Percentiles rank a stretch among this genome's conserved stretches.
phyloP scores from a whole-genome alignment of 768 basidiomycete genomes.

The Termitomyces bulborhizus region DNA sequence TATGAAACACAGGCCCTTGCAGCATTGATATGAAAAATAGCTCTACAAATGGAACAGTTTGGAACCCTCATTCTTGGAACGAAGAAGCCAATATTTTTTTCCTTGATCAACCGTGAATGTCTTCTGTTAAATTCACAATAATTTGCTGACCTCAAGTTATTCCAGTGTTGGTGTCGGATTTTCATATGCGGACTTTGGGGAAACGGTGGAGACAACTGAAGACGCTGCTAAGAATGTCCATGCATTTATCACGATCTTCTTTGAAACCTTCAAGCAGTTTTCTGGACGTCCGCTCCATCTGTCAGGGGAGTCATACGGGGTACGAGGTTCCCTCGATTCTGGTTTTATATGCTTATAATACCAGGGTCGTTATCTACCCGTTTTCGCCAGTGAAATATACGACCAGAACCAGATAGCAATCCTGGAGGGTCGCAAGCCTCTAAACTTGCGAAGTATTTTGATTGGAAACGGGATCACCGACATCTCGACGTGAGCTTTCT shows the following conservation, averaged over 20 bases:
- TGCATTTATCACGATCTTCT: slow-evolving; percentile 74
- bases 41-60: slow-evolving; percentile 55
- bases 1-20: slow-evolving; percentile 24
- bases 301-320: slow-evolving; percentile 76
- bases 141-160: neutral
- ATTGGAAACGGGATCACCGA: slow-evolving; percentile 59
- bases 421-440: slow-evolving; percentile 46
- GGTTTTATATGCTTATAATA: slow-evolving; percentile 9
- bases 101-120: slow-evolving; percentile 55
- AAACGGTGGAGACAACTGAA: slow-evolving; percentile 69
- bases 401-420: slow-evolving; percentile 57
- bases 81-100: slow-evolving; percentile 64
- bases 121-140: neutral
- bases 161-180: slow-evolving; percentile 65
- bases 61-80: slow-evolving; percentile 65
- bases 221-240: slow-evolving; percentile 73
- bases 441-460: slow-evolving; percentile 64
- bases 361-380: slow-evolving; percentile 64
- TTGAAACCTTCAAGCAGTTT: slow-evolving; percentile 73
- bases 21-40: slow-evolving; percentile 49
- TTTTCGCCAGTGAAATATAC: slow-evolving; percentile 72
- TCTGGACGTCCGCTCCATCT: slow-evolving; percentile 63
- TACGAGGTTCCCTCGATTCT: slow-evolving; percentile 21
- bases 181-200: slow-evolving; percentile 64
- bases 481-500: slow-evolving; percentile 31